Evolutionary conservation across 441 rosid genomes (phyloP).

Genomic region (Eutrema salsugineum): DNA sequence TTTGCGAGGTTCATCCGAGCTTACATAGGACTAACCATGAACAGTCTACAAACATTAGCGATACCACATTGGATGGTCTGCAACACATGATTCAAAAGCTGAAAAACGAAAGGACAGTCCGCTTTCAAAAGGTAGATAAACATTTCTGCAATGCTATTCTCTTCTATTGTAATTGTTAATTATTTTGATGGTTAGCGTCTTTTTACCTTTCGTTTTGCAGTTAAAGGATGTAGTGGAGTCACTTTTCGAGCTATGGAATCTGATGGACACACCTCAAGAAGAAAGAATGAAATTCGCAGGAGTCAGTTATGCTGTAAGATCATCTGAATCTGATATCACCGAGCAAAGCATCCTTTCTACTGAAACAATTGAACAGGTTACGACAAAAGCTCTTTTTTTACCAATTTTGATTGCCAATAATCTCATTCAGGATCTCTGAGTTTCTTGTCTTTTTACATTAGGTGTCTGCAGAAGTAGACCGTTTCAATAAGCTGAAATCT

Average conservation of each 20-base stretch:
- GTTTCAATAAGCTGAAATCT: conserved; percentile 51
- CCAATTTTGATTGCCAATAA: not conserved
- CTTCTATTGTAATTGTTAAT: not conserved
- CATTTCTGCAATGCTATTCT: not conserved
- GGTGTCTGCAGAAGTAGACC: conserved; percentile 75
- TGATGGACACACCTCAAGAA: conserved; percentile 88
- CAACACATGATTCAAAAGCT: conserved; percentile 58
- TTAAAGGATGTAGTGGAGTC: conserved; percentile 57
- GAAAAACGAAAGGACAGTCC: conserved; percentile 63
- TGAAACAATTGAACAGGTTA: conserved; percentile 77
- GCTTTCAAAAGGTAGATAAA: conserved; percentile 59
- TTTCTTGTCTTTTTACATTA: conserved; percentile 14
- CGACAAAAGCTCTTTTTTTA: not conserved
- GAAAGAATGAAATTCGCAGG: conserved; percentile 57
- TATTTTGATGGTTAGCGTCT: not conserved
- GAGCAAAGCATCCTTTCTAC: conserved; percentile 70
- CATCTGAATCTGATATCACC: conserved; percentile 58
- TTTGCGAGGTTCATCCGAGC: conserved; percentile 88
- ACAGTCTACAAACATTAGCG: conserved; percentile 76
- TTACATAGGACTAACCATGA: conserved; percentile 56
- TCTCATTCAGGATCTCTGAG: not conserved
- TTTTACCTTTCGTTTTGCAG: conserved; percentile 38
- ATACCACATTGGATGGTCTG: conserved; percentile 71
- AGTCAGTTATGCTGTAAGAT: conserved; percentile 49
- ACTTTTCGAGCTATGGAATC: conserved; percentile 81